Percentiles rank a stretch among this genome's conserved stretches.
Conservation (phyloP, 2,329 filamentous ascomycete genomes). For the Fusarium paranaense region DNA sequence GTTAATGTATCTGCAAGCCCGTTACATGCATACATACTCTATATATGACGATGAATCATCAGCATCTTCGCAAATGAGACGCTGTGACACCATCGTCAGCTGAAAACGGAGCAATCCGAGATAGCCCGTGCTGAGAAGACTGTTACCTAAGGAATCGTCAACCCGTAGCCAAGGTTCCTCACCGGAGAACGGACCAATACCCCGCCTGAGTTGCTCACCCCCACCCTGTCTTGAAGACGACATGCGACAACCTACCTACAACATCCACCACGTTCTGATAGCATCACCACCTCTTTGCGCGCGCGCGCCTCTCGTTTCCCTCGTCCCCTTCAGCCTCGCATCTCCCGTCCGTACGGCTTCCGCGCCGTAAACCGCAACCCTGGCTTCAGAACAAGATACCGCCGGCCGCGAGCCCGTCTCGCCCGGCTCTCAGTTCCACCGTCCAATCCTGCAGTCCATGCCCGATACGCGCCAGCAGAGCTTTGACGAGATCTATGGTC, state of each 20-base stretch:
- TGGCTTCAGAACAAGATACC: constrained; percentile 56
- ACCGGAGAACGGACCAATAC: background rate
- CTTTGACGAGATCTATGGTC: constrained; percentile 98
- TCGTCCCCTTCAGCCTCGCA: background rate
- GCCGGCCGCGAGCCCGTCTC: constrained; percentile 45
- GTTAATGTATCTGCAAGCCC: background rate
- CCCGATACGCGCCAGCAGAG: constrained; percentile 86
- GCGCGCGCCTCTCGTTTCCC: background rate
- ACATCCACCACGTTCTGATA: constrained; percentile 4
- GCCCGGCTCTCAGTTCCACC: constrained; percentile 54
- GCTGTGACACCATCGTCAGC: background rate
- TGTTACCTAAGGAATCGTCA: background rate
- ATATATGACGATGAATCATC: background rate
- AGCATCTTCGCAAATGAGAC: background rate
- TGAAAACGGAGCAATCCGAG: background rate
- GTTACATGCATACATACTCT: background rate
- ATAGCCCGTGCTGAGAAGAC: background rate
- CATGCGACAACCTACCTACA: constrained; percentile 26
- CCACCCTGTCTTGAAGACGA: constrained; percentile 9
- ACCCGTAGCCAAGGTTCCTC: background rate
- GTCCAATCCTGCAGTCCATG: constrained; percentile 73
- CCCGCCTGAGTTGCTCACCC: constrained; percentile 2
- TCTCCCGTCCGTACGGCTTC: background rate
- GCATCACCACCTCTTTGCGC: background rate
- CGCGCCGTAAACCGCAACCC: constrained; percentile 51